These are phyloP conservation scores for Omphalotus guepiniiformis DNA, from an alignment of 768 basidiomycete species.

Conservation along the genomic window DNA sequence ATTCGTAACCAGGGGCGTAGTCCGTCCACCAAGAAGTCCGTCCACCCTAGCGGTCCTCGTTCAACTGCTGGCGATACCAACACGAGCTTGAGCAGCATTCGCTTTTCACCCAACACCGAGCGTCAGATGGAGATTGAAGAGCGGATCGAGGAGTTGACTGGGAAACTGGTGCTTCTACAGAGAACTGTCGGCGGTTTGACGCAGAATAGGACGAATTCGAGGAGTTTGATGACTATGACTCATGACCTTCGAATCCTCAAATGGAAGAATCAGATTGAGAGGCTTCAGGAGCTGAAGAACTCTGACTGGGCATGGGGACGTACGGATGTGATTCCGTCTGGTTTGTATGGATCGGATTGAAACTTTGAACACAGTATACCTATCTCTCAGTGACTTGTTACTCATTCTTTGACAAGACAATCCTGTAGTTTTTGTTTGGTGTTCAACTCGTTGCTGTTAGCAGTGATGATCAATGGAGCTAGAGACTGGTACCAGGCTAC, in stretches of 20 bases:
- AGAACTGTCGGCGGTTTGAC: not conserved
- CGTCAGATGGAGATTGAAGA: slow-evolving; percentile 9
- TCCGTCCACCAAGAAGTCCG: slow-evolving; percentile 3
- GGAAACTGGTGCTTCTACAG: slow-evolving; percentile 5
- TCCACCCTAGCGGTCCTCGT: not conserved
- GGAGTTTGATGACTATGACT: slow-evolving; percentile 7
- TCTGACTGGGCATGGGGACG: slow-evolving; percentile 7
- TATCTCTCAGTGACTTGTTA: too few relatives aligned
- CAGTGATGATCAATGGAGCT: too few relatives aligned
- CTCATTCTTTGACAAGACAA: too few relatives aligned
- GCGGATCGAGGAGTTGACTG: slow-evolving; percentile 3
- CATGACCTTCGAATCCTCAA: slow-evolving; percentile 4
- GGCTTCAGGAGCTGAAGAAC: slow-evolving; percentile 3
- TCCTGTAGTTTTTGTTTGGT: too few relatives aligned
- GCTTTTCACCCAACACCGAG: slow-evolving; percentile 6
- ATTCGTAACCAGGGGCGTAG: not conserved
- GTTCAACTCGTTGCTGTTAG: too few relatives aligned
- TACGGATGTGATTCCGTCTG: slow-evolving; percentile 4
- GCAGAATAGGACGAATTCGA: not conserved
- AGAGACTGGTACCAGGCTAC: too few relatives aligned
- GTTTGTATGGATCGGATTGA: slow-evolving; percentile 1
- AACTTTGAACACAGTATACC: too few relatives aligned
- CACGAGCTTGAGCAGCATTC: slow-evolving; percentile 6
- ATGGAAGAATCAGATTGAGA: slow-evolving; percentile 5
- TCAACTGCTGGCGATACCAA: not conserved